Evolutionary conservation across 192 early-diverging fungal species (phyloP).

Genomic region (Geranomyces michiganensis): DNA sequence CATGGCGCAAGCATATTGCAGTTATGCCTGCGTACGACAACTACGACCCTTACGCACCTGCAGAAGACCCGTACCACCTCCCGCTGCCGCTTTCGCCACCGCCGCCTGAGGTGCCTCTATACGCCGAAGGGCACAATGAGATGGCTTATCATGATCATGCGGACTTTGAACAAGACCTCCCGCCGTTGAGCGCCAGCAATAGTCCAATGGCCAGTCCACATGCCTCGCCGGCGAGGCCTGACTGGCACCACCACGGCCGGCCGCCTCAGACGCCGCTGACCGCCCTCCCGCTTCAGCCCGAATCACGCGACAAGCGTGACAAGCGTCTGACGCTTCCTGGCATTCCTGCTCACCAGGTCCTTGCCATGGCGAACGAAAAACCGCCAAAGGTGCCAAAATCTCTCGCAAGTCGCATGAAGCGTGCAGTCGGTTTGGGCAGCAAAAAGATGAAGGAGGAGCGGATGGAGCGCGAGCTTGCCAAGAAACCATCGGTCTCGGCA

Average conservation of each 20-base stretch:
- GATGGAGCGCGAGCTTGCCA: too few species aligned
- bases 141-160: not conserved
- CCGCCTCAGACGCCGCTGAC: too few species aligned
- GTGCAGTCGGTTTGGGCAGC: not conserved
- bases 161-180: not conserved
- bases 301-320: not conserved
- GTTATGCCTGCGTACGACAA: not conserved
- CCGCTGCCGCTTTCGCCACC: too few species aligned
- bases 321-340: not conserved
- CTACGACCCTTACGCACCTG: not conserved
- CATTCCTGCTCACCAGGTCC: not conserved
- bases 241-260: not conserved
- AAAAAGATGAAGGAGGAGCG: not conserved
- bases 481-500: not conserved
- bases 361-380: constrained; percentile 4
- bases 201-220: too few species aligned
- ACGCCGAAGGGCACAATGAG: not conserved
- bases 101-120: not conserved
- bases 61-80: too few species aligned
- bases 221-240: not conserved
- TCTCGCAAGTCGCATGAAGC: not conserved
- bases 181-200: not conserved
- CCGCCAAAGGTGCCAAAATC: not conserved
- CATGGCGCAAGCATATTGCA: not conserved
- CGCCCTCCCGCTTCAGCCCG: not conserved